These are phyloP conservation scores for Daldinia childiae DNA, from an alignment of 495 filamentous ascomycete species.

Conservation along the genomic window DNA sequence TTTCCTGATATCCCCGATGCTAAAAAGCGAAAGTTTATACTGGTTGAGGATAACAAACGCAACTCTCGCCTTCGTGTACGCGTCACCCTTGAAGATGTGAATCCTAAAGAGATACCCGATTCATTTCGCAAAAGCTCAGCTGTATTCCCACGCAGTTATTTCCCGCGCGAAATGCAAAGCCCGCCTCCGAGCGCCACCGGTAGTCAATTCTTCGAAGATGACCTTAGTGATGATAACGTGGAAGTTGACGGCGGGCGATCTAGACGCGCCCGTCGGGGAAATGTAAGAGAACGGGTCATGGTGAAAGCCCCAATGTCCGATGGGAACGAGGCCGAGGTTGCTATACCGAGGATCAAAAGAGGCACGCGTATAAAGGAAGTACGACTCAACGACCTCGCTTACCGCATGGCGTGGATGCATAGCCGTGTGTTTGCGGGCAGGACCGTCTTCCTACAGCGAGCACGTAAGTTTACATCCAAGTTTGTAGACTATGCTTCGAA, in stretches of 20 bases:
- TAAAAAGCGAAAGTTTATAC: conserved; percentile 94
- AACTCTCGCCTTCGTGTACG: conserved; percentile 82
- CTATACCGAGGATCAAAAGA: conserved; percentile 75
- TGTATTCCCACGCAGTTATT: conserved; percentile 90
- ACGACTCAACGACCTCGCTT: conserved; percentile 88
- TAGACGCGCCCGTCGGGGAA: conserved; percentile 36
- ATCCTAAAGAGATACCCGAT: conserved; percentile 93
- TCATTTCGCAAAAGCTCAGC: conserved; percentile 87
- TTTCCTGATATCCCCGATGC: conserved; percentile 87
- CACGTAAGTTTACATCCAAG: conserved; percentile 69
- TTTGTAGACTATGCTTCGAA: neutral
- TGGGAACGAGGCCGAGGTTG: conserved; percentile 63
- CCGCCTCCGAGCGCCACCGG: conserved; percentile 73
- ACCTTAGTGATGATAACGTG: conserved; percentile 54
- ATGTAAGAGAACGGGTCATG: conserved; percentile 58
- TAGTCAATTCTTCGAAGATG: conserved; percentile 72
- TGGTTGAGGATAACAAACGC: conserved; percentile 87
- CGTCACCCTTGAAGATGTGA: conserved; percentile 85
- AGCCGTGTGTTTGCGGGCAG: conserved; percentile 85
- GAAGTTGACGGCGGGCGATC: conserved; percentile 62
- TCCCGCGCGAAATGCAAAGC: conserved; percentile 84
- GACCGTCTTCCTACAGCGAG: conserved; percentile 90
- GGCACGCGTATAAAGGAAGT: conserved; percentile 78
- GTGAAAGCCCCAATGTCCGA: conserved; percentile 81
- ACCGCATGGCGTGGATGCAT: conserved; percentile 95